A percentile compares a stretch with the other conserved stretches of the same genome.
phyloP scores from a whole-genome alignment of 495 filamentous ascomycete species.

The Pyrenula massariospora region DNA sequence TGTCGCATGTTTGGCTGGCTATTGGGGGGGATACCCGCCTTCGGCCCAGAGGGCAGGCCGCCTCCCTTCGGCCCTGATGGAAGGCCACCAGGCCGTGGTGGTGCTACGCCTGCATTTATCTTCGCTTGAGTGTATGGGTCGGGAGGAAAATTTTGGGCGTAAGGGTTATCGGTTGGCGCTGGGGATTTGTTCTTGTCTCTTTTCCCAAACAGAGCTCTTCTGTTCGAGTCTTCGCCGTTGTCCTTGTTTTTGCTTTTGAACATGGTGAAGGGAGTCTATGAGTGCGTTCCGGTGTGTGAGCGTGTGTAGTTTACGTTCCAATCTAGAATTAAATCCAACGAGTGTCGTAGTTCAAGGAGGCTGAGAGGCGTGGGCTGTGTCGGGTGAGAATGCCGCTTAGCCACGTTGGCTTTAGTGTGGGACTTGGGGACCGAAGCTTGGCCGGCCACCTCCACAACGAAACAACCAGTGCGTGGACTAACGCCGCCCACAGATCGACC shows the following conservation, averaged over 20 bases:
- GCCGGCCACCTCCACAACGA: neutral
- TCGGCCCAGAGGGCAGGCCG: slow-evolving; percentile 22
- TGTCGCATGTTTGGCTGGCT: slow-evolving; percentile 5
- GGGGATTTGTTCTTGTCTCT: slow-evolving; percentile 49
- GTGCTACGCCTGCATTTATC: slow-evolving; percentile 30
- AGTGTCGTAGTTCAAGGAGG: neutral
- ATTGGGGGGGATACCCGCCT: slow-evolving; percentile 18
- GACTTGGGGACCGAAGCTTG: neutral
- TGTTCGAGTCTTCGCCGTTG: slow-evolving; percentile 45
- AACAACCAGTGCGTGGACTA: neutral
- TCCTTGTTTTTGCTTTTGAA: slow-evolving; percentile 40
- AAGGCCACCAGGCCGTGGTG: slow-evolving; percentile 15
- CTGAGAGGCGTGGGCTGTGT: neutral
- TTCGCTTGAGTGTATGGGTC: slow-evolving; percentile 57
- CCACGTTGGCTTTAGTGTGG: neutral
- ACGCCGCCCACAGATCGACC: neutral
- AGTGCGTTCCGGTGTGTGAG: too few species aligned
- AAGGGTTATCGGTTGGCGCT: slow-evolving; percentile 49
- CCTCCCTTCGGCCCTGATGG: slow-evolving; percentile 18
- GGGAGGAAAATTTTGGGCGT: slow-evolving; percentile 47
- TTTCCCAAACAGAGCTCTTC: slow-evolving; percentile 46
- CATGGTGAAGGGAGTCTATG: too few species aligned
- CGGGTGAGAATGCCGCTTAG: neutral
- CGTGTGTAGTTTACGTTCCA: too few species aligned
- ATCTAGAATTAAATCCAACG: neutral